Conservation (phyloP, 139 green algal genomes). For the Spirogloea muscicola region DNA sequence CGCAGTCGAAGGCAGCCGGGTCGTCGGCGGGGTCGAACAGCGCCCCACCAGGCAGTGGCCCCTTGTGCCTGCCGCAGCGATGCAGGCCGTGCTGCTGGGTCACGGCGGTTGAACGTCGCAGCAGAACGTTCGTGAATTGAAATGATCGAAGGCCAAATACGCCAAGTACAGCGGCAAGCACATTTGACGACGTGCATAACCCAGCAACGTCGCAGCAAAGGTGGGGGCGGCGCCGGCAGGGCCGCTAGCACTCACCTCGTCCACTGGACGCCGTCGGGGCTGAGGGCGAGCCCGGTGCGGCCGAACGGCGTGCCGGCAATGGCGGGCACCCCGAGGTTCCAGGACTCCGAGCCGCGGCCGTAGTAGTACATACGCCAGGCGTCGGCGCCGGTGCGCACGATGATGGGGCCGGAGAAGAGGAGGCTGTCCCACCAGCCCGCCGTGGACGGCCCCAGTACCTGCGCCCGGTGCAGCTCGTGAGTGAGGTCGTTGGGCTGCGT, state of each 20-base stretch:
- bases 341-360: constrained; percentile 3
- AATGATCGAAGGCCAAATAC: too few relatives aligned
- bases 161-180: too few relatives aligned
- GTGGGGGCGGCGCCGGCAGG: too few relatives aligned
- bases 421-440: not conserved
- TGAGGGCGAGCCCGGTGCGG: constrained; percentile 1
- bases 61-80: constrained; percentile 14
- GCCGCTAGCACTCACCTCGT: constrained; percentile 12
- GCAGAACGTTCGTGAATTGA: too few relatives aligned
- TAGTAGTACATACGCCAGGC: constrained; percentile 35
- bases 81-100: too few relatives aligned
- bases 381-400: constrained; percentile 4
- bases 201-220: too few relatives aligned
- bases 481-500: too few relatives aligned
- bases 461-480: too few relatives aligned
- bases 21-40: constrained; percentile 12
- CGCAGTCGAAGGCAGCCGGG: constrained; percentile 9
- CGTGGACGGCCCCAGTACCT: too few relatives aligned
- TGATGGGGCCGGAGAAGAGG: constrained; percentile 11
- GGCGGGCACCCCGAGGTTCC: not conserved
- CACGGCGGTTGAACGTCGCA: too few relatives aligned
- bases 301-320: constrained; percentile 13
- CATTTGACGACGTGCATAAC: too few relatives aligned
- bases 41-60: constrained; percentile 2
- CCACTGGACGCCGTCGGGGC: constrained; percentile 7